Evolutionary conservation across 2,329 filamentous ascomycete species (phyloP), one percentile per base, ranked within the genome.

Genomic region (Diaporthe nobilis): DNA sequence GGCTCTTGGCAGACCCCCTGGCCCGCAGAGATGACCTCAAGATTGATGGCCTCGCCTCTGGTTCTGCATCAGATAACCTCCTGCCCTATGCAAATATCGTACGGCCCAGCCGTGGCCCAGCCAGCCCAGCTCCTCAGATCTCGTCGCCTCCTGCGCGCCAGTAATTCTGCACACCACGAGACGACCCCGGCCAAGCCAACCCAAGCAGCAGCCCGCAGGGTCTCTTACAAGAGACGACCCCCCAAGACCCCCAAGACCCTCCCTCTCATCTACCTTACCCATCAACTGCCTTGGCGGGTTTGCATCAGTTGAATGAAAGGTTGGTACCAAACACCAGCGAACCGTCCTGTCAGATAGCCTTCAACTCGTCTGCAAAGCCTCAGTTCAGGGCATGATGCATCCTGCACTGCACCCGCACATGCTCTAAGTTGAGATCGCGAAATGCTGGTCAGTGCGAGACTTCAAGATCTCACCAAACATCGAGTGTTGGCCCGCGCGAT

Each of bases 401-500:
- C 22, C 65, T n/a, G 34, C 47, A 61, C 58, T 13, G 37, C n/a
- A 28, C n/a, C 1, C 63, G 25, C 44, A 25, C 44, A n/a, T 25
- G 12, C 63, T 51, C 61, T 25, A 7, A 39, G 28, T 53, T 53
- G 65, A 68, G 65, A 68, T 68, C 44, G 20, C n/a, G 65, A 51
- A 34, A 34, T 25, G 65, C 47, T 68, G 65, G 65, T 68, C 65
- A 53, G 65, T 68, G 65, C 65, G 65, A 68, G 31, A 68, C 47
- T 53, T 53, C 20, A 49, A 53, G 63, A 68, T 68, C 44, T 39
- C 22, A 37, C 49, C 13, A 68, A 44, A 63, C 37, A 20, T 20
- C 20, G 7, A 39, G 10, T 47, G 25, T 39, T 47, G 25, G 10
- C 25, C 42, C 60, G 39, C 39, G 13, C 12, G 25, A 13, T 4